Percentiles rank a stretch among this genome's conserved stretches.
These are phyloP conservation scores for Erodium trifolium DNA, from an alignment of 441 rosid species.

Conservation along the genomic window DNA sequence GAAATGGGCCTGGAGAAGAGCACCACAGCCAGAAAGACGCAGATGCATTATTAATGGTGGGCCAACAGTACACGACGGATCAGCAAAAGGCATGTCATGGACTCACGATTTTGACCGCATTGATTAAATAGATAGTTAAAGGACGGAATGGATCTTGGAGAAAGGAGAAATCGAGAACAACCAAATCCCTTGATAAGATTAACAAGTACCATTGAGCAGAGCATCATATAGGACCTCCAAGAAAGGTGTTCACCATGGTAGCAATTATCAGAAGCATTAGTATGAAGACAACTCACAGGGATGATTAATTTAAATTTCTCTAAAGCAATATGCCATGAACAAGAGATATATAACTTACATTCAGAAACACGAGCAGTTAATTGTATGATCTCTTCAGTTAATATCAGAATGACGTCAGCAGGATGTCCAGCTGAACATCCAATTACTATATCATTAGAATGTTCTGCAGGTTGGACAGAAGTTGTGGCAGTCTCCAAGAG, in stretches of 20 bases:
- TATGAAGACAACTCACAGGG: background rate
- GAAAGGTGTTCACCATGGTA: background rate
- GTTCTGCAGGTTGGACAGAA: conserved; percentile 25
- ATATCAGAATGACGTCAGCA: conserved; percentile 39
- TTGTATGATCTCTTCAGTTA: conserved; percentile 45
- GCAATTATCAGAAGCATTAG: conserved; percentile 5
- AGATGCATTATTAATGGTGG: background rate
- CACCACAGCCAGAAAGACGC: too few species aligned
- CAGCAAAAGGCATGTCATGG: background rate
- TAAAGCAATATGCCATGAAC: conserved; percentile 7
- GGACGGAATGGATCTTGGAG: background rate
- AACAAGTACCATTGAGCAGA: background rate
- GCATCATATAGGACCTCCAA: background rate
- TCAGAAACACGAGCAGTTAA: conserved; percentile 38
- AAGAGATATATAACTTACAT: conserved; percentile 38
- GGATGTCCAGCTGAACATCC: conserved; percentile 71
- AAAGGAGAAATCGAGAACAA: background rate
- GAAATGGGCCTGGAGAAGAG: too few species aligned
- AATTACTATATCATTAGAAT: conserved; percentile 28
- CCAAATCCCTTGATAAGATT: background rate
- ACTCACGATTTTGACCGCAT: too few species aligned
- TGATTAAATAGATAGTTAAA: background rate
- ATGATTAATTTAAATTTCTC: background rate
- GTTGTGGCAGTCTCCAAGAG: conserved; percentile 33
- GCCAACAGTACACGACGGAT: background rate